A percentile compares a stretch with the other conserved stretches of the same genome.
These are phyloP conservation scores for Trichoderma harzianum DNA, from an alignment of 2,329 filamentous ascomycete species.

Conservation along the genomic window DNA sequence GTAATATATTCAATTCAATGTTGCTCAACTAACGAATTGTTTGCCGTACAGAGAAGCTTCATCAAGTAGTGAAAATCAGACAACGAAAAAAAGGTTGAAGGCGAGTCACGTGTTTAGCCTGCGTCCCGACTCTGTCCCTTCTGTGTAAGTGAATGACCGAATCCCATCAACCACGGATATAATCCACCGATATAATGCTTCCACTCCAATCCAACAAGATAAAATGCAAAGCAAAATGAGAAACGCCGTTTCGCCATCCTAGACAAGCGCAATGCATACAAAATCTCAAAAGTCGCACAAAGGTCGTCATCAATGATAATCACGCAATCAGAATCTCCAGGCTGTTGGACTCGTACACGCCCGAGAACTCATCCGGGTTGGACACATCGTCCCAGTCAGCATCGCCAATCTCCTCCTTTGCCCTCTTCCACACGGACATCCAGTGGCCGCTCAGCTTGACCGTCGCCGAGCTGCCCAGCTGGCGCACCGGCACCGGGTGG, in stretches of 20 bases:
- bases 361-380: constrained; percentile 12
- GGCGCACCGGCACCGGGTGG: constrained; percentile 33
- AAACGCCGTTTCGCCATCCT: neutral
- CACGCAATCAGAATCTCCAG: constrained; percentile 16
- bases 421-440: constrained; percentile 35
- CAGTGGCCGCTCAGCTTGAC: constrained; percentile 35
- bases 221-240: neutral
- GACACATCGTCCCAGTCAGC: constrained; percentile 16
- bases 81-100: neutral
- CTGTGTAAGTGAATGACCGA: neutral
- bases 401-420: constrained; percentile 22
- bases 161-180: neutral
- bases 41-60: neutral
- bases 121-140: neutral
- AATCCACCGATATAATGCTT: neutral
- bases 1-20: neutral
- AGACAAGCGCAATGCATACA: neutral
- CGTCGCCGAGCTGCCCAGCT: constrained; percentile 29
- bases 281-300: neutral
- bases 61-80: neutral
- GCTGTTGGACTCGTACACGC: constrained; percentile 17
- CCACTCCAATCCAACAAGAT: neutral
- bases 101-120: neutral
- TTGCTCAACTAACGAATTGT: neutral
- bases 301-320: neutral